A percentile compares a stretch with the other conserved stretches of the same genome.
phyloP scores from a whole-genome alignment of 352 stramenopile genomes.

The Phytophthora pistaciae region DNA sequence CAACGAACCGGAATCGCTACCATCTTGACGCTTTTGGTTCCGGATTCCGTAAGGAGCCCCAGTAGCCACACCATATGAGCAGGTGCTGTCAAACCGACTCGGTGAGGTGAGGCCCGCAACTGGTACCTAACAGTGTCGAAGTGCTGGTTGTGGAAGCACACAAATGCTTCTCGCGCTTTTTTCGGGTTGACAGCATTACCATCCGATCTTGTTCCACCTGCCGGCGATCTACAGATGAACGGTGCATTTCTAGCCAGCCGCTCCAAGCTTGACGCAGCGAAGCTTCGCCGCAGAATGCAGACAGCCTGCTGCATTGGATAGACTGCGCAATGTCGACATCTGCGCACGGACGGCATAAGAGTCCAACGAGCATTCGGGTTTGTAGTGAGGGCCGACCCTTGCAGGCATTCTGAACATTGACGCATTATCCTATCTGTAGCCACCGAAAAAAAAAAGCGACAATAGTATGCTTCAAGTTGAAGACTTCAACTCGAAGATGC shows the following conservation, averaged over 20 bases:
- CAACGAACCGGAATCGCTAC: constrained; percentile 1
- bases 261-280: constrained; percentile 6
- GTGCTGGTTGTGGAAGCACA: not conserved
- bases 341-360: constrained; percentile 28
- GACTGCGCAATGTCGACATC: constrained; percentile 10
- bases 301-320: constrained; percentile 25
- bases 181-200: constrained; percentile 11
- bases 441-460: not conserved
- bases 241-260: constrained; percentile 13
- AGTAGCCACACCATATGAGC: constrained; percentile 16
- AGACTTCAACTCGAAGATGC: not conserved
- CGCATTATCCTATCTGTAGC: not conserved
- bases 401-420: not conserved
- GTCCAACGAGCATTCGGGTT: constrained; percentile 20
- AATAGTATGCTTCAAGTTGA: not conserved
- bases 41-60: constrained; percentile 9
- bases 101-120: not conserved
- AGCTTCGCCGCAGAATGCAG: not conserved
- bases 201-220: constrained; percentile 17
- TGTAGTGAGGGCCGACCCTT: not conserved
- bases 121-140: not conserved
- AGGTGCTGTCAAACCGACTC: constrained; percentile 2
- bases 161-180: not conserved
- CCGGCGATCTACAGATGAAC: constrained; percentile 9
- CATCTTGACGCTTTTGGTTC: constrained; percentile 14